Evolutionary conservation across 805 yeast species (phyloP).

Genomic region (Kodamaea hsintzibuensis): DNA sequence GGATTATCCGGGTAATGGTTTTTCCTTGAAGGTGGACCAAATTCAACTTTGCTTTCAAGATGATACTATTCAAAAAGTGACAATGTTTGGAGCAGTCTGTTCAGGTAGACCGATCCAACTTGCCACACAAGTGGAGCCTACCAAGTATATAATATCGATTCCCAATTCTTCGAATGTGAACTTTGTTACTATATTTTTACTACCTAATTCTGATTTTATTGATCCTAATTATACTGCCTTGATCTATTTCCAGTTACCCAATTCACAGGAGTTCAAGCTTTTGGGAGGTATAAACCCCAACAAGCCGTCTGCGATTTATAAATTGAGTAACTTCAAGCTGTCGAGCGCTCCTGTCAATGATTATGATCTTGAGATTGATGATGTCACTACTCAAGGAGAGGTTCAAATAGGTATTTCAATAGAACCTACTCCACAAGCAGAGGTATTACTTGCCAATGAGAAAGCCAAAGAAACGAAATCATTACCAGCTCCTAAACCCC

Average conservation of each 20-base stretch:
- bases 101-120: conserved; percentile 63
- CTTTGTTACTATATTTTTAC: conserved; percentile 78
- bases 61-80: neutral
- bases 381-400: conserved; percentile 29
- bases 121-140: conserved; percentile 67
- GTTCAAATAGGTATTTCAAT: conserved; percentile 82
- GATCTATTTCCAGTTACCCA: conserved; percentile 83
- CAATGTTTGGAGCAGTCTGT: conserved; percentile 75
- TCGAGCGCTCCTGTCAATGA: conserved; percentile 20
- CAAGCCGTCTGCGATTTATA: conserved; percentile 92
- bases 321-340: conserved; percentile 50
- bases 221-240: conserved; percentile 78
- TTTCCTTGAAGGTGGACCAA: neutral
- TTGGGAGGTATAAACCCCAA: conserved; percentile 60
- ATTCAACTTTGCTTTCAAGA: neutral
- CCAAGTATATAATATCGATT: conserved; percentile 65
- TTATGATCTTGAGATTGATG: conserved; percentile 39
- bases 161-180: conserved; percentile 66
- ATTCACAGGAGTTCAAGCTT: conserved; percentile 58
- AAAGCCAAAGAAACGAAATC: conserved; percentile 25
- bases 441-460: conserved; percentile 50
- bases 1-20: conserved; percentile 9
- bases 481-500: conserved; percentile 24
- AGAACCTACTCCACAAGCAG: conserved; percentile 73
- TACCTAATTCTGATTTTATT: conserved; percentile 70